Percentiles rank a stretch among this genome's conserved stretches.
phyloP scores from a whole-genome alignment of 2,329 filamentous ascomycete species.

The Nemania abortiva region DNA sequence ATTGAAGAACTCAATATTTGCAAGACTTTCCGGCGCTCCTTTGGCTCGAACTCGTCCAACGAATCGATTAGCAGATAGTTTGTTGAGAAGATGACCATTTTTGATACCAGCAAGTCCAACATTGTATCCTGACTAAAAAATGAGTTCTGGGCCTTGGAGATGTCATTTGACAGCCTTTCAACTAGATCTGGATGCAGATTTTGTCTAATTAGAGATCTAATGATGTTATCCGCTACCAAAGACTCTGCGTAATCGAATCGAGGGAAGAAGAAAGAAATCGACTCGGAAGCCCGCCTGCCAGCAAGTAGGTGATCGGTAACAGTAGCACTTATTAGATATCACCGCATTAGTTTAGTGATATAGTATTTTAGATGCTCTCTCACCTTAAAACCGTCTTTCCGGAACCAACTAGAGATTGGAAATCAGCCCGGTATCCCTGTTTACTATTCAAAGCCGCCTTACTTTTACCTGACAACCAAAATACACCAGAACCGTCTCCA shows the following conservation, averaged over 20 bases:
- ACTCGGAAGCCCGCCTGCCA: slow-evolving; percentile 5
- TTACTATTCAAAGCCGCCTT: not conserved
- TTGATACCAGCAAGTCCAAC: slow-evolving; percentile 3
- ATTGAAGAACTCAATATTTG: slow-evolving; percentile 15
- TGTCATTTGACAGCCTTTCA: not conserved
- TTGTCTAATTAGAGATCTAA: slow-evolving; percentile 42
- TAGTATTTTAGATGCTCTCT: not conserved
- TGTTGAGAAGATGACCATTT: slow-evolving; percentile 18
- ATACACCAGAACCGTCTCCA: not conserved
- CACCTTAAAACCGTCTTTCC: slow-evolving; percentile 36
- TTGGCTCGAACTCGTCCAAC: slow-evolving; percentile 51
- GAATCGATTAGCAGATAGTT: slow-evolving; percentile 52
- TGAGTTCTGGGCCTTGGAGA: slow-evolving; percentile 1
- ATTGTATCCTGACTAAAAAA: slow-evolving; percentile 7
- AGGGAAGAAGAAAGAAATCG: slow-evolving; percentile 44
- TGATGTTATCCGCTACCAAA: slow-evolving; percentile 37
- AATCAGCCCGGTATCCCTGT: not conserved
- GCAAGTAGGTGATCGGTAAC: slow-evolving; percentile 32
- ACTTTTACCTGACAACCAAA: slow-evolving; percentile 29
- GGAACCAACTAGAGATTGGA: slow-evolving; percentile 27
- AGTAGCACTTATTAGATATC: slow-evolving; percentile 21
- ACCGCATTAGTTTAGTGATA: not conserved
- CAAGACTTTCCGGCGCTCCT: slow-evolving; percentile 42
- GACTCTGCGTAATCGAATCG: slow-evolving; percentile 40
- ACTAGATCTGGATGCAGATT: slow-evolving; percentile 22